Percentiles rank a stretch among this genome's conserved stretches.
phyloP scores from a whole-genome alignment of 768 basidiomycete species.

The Termitomyces bulborhizus region DNA sequence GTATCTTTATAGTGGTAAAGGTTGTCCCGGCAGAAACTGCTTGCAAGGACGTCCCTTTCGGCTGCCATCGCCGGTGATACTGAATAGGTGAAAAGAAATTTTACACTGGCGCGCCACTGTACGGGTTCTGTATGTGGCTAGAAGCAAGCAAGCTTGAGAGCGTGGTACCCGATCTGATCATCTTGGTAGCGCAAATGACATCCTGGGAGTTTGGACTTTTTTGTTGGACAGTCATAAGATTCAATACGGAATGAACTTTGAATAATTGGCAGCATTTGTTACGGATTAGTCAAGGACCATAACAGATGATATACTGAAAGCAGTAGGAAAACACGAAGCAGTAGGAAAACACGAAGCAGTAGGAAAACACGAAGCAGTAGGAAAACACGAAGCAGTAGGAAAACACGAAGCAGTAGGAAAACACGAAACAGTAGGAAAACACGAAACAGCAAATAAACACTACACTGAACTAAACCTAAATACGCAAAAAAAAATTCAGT shows the following conservation, averaged over 20 bases:
- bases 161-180: background rate
- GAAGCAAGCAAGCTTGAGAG: background rate
- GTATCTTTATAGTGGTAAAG: no score
- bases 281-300: no score
- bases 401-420: background rate
- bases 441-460: background rate
- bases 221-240: background rate
- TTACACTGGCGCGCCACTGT: background rate
- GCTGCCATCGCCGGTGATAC: background rate
- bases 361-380: background rate
- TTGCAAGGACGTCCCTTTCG: no score
- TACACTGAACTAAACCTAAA: background rate
- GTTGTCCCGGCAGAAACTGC: background rate
- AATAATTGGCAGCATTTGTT: no score
- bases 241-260: no score
- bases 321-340: background rate
- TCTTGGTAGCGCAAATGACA: background rate
- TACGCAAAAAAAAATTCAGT: background rate
- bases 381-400: background rate
- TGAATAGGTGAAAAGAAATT: background rate
- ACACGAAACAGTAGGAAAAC: background rate
- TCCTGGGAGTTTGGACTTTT: background rate
- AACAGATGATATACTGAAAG: background rate
- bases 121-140: background rate
- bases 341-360: background rate